A percentile compares a stretch with the other conserved stretches of the same genome.
phyloP scores from a whole-genome alignment of 2,329 filamentous ascomycete genomes.

The Tolypocladium tropicale region DNA sequence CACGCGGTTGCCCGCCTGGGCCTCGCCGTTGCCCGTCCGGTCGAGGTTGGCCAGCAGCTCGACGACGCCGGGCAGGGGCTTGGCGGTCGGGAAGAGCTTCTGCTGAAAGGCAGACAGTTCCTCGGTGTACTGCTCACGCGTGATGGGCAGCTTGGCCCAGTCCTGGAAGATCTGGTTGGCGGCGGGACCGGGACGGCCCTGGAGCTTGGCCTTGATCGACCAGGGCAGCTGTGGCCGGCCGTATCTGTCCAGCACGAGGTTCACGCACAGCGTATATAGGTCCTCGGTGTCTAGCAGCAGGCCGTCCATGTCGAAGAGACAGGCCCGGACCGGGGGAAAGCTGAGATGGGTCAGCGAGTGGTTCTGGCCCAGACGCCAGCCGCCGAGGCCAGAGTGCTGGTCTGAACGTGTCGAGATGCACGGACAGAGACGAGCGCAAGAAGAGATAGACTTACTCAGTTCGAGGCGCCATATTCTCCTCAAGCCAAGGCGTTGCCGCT shows the following conservation, averaged over 20 bases:
- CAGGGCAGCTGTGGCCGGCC: slow-evolving; percentile 70
- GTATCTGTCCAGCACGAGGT: slow-evolving; percentile 69
- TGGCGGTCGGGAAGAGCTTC: slow-evolving; percentile 61
- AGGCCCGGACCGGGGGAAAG: slow-evolving; percentile 74
- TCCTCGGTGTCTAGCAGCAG: slow-evolving; percentile 92
- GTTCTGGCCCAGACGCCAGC: not conserved
- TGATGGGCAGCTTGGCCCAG: slow-evolving; percentile 81
- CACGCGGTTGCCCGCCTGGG: slow-evolving; percentile 31
- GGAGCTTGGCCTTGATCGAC: slow-evolving; percentile 83
- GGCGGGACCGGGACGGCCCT: slow-evolving; percentile 44
- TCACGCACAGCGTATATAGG: slow-evolving; percentile 72
- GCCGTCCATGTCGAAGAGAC: slow-evolving; percentile 98
- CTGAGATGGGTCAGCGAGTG: slow-evolving; percentile 25
- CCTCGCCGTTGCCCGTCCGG: slow-evolving; percentile 24
- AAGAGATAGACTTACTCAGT: slow-evolving; percentile 28
- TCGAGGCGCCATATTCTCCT: slow-evolving; percentile 29
- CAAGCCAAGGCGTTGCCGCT: not conserved
- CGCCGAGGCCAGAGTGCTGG: not conserved
- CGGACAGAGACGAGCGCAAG: not conserved
- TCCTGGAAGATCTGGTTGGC: slow-evolving; percentile 50
- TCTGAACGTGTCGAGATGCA: not conserved
- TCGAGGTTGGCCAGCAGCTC: slow-evolving; percentile 54
- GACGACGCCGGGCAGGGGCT: slow-evolving; percentile 69
- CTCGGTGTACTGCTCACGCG: slow-evolving; percentile 53
- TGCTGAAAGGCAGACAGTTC: slow-evolving; percentile 55